phyloP scores from a whole-genome alignment of 106 monocot species.

The Platanthera guangdongensis region DNA sequence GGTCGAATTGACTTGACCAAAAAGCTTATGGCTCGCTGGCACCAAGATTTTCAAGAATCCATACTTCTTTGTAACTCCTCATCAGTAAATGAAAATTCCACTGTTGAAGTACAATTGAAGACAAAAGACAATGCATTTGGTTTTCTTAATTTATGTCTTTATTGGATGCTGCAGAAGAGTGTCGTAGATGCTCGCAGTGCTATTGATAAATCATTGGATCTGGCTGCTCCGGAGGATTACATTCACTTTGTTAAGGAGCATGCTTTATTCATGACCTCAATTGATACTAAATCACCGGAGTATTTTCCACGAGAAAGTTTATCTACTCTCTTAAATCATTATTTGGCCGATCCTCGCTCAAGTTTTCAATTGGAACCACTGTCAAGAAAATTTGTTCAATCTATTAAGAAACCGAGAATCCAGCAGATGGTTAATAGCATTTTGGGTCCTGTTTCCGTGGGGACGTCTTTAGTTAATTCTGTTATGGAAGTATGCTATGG shows the following conservation, averaged over 20 bases:
- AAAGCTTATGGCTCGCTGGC: constrained; percentile 52
- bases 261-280: constrained; percentile 27
- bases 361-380: constrained; percentile 22
- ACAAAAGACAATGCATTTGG: constrained; percentile 39
- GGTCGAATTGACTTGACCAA: constrained; percentile 29
- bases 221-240: constrained; percentile 38
- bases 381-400: constrained; percentile 44
- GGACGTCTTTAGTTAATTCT: constrained; percentile 45
- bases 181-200: constrained; percentile 30
- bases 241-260: constrained; percentile 62
- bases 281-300: background rate
- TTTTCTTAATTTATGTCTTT: constrained; percentile 52
- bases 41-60: constrained; percentile 19
- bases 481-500: constrained; percentile 69
- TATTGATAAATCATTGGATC: constrained; percentile 50
- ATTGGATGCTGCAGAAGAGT: constrained; percentile 37
- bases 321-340: constrained; percentile 23
- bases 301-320: constrained; percentile 1
- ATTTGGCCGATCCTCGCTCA: constrained; percentile 41
- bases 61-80: background rate
- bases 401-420: constrained; percentile 58
- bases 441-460: constrained; percentile 47
- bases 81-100: background rate
- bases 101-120: background rate
- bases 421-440: constrained; percentile 41